Conservation (phyloP, 257 asterid species). For the Solanum bulbocastanum region DNA sequence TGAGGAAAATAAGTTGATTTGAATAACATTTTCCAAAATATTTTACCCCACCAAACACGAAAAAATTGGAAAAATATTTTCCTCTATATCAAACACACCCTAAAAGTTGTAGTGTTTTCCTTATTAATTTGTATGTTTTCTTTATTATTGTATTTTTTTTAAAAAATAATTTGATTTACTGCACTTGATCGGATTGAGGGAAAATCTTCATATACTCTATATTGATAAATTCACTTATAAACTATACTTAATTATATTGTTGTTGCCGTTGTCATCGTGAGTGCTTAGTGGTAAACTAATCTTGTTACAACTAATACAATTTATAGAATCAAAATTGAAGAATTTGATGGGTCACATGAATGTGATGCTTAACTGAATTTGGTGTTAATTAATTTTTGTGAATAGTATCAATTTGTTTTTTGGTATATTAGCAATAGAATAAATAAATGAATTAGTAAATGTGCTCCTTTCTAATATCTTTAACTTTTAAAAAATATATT, state of each 20-base stretch:
- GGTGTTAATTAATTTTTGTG: not conserved
- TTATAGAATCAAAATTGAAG: not conserved
- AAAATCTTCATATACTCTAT: not conserved
- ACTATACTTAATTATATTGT: fast-evolving
- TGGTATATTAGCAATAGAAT: not conserved
- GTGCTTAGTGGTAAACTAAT: not conserved
- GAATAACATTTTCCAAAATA: too few relatives aligned
- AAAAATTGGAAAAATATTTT: too few relatives aligned
- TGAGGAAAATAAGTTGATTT: too few relatives aligned
- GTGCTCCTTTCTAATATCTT: not conserved
- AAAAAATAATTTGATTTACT: not conserved
- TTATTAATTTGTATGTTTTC: not conserved
- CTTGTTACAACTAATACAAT: not conserved
- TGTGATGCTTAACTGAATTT: not conserved
- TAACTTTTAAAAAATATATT: not conserved
- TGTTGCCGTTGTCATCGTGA: not conserved
- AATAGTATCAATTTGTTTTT: not conserved
- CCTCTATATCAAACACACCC: too few relatives aligned
- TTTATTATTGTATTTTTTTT: too few relatives aligned
- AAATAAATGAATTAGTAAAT: not conserved
- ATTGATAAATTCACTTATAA: not conserved
- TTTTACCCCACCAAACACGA: too few relatives aligned
- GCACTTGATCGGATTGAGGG: not conserved
- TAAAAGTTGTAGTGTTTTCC: not conserved
- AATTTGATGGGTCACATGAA: not conserved